Evolutionary conservation across 2,329 filamentous ascomycete genomes (phyloP), one percentile per base, ranked within the genome.

Genomic region (Graphium sp.): DNA sequence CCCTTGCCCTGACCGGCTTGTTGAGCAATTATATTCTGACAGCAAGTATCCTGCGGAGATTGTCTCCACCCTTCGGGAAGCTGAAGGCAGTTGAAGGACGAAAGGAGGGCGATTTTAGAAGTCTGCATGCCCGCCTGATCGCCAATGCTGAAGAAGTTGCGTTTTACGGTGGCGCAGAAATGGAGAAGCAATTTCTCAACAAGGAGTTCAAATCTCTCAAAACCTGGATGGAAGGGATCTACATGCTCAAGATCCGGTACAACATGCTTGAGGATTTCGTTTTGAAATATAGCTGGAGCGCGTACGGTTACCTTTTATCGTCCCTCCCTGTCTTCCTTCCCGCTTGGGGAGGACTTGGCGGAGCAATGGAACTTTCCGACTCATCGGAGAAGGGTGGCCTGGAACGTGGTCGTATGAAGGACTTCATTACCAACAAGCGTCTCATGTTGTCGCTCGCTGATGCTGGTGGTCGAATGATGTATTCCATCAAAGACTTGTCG

Each of bases 191-290:
- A 3, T 91, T 94, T 48, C 60, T 98, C 7, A 83, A 92, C 43
- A 77, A 74, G 44, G 85, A 91, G 41, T 98, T 94, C 59, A 82
- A 77, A 48, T 89, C 87, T 26, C 62, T 98, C 17, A 89, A 89
- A 51, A 76, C 71, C 37, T 94, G 85, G 81, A 95, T 98, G 87
- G 89, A 98, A 49, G 78, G 82, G 24, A 94, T 98, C 38, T 98
- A 98, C 54, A 85, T 84, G 50, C 73, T 95, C 39, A 94, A 94
- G 53, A 93, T 98, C 39, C 76, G 84, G 11, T 98, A 98, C 58
- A 98, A 95, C 48, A 98, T 98, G 59, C 72, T 98, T 1, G 89
- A 98, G 48, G 89, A 98, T 48, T 93, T 98, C 44, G 83, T 98
- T 27, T 60, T 98, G 34, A 98, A 98, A 50, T 98, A 98, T 48